Conservation (phyloP, 495 filamentous ascomycete species). For the Darksidea phi region DNA sequence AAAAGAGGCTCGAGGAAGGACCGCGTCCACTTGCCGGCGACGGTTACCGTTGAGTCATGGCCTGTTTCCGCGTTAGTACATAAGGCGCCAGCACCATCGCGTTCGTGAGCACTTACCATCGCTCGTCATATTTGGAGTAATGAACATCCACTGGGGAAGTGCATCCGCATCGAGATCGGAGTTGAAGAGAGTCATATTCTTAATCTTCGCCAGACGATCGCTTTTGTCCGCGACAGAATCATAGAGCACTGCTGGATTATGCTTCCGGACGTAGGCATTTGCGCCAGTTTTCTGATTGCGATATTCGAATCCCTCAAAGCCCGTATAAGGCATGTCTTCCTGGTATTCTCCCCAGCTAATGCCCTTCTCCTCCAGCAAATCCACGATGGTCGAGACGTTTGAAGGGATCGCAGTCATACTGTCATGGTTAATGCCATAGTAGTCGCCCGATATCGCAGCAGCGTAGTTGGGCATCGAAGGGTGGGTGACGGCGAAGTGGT, state of each 20-base stretch:
- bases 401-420: slow-evolving; percentile 39
- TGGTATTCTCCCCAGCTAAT: slow-evolving; percentile 43
- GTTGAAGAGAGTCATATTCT: slow-evolving; percentile 40
- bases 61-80: slow-evolving; percentile 7
- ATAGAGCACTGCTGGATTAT: slow-evolving; percentile 42
- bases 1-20: slow-evolving; percentile 43
- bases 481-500: slow-evolving; percentile 56
- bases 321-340: slow-evolving; percentile 43
- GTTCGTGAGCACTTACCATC: slow-evolving; percentile 22
- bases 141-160: slow-evolving; percentile 43
- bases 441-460: slow-evolving; percentile 38
- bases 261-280: slow-evolving; percentile 44
- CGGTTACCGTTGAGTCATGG: slow-evolving; percentile 41
- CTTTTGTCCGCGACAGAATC: slow-evolving; percentile 35
- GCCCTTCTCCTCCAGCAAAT: slow-evolving; percentile 40
- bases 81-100: not conserved
- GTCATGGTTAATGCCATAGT: slow-evolving; percentile 44
- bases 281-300: slow-evolving; percentile 43
- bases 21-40: slow-evolving; percentile 37
- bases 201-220: slow-evolving; percentile 36
- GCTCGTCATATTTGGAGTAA: slow-evolving; percentile 42
- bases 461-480: slow-evolving; percentile 47
- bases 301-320: slow-evolving; percentile 40
- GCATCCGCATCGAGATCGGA: slow-evolving; percentile 32
- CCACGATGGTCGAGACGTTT: slow-evolving; percentile 40